Conservation (phyloP, 257 asterid species). For the Fraxinus anomala region DNA sequence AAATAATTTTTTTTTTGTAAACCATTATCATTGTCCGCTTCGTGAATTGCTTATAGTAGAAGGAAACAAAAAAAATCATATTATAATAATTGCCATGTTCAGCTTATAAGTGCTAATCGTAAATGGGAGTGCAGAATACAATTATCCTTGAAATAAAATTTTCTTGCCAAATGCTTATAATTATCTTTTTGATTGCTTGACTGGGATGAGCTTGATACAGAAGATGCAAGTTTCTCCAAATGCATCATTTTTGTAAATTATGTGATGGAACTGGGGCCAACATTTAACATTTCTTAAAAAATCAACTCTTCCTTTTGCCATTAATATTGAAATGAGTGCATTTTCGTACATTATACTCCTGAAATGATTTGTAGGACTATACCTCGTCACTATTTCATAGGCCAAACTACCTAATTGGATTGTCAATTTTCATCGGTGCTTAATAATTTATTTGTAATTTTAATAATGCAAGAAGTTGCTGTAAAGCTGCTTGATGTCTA, state of each 20-base stretch:
- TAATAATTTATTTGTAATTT: background rate
- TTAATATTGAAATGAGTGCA: constrained; percentile 1
- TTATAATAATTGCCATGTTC: background rate
- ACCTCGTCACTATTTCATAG: no score
- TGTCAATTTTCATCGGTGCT: no score
- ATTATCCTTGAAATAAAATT: background rate
- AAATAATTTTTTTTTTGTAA: background rate
- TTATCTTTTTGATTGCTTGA: background rate
- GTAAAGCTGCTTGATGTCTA: constrained; percentile 5
- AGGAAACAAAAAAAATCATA: background rate
- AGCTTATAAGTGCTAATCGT: background rate
- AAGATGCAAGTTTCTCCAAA: background rate
- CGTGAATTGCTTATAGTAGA: background rate
- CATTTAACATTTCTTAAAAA: background rate
- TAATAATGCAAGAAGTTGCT: background rate
- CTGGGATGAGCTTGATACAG: constrained; percentile 7
- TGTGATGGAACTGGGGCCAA: background rate
- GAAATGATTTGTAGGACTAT: no score
- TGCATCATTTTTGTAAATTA: background rate
- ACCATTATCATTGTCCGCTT: background rate
- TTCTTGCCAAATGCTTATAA: background rate
- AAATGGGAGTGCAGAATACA: no score
- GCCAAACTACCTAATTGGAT: no score
- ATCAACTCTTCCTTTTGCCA: background rate
- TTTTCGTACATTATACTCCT: background rate